Evolutionary conservation across 2,329 filamentous ascomycete genomes (phyloP).

Genomic region (Xylariaceae sp.): DNA sequence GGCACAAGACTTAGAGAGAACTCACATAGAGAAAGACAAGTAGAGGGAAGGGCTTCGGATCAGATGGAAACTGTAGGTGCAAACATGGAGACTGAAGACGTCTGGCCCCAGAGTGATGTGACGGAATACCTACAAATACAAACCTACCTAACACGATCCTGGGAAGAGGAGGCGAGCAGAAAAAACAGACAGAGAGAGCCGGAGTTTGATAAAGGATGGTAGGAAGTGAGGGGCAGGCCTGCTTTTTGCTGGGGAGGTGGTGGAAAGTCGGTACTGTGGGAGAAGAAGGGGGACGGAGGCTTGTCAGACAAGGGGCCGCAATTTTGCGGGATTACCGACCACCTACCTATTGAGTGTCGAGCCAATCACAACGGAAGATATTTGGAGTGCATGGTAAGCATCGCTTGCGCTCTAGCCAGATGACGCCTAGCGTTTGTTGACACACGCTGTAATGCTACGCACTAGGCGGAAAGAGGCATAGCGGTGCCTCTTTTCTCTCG

Average conservation of each 20-base stretch:
- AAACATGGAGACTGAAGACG: background rate
- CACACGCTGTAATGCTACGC: background rate
- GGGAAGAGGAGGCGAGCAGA: background rate
- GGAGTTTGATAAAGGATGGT: slow-evolving; percentile 9
- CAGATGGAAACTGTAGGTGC: background rate
- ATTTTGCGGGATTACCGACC: slow-evolving; percentile 22
- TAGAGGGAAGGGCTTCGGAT: background rate
- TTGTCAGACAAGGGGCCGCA: slow-evolving; percentile 11
- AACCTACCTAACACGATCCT: background rate
- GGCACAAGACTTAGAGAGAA: background rate
- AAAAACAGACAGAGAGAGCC: background rate
- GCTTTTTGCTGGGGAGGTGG: background rate
- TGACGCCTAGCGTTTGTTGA: slow-evolving; percentile 8
- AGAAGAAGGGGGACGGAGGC: background rate
- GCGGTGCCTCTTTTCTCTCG: slow-evolving; percentile 1
- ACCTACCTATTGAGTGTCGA: background rate
- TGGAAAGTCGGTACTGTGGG: background rate
- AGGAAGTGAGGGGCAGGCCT: slow-evolving; percentile 8
- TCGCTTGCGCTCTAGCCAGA: slow-evolving; percentile 3
- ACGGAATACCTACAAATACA: background rate
- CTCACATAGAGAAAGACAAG: background rate
- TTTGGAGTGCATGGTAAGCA: slow-evolving; percentile 8
- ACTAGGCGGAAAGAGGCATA: slow-evolving; percentile 10
- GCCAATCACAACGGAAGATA: background rate
- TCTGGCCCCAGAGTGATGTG: background rate